phyloP scores from a whole-genome alignment of 2,329 filamentous ascomycete genomes.

The Metarhizium rileyi region DNA sequence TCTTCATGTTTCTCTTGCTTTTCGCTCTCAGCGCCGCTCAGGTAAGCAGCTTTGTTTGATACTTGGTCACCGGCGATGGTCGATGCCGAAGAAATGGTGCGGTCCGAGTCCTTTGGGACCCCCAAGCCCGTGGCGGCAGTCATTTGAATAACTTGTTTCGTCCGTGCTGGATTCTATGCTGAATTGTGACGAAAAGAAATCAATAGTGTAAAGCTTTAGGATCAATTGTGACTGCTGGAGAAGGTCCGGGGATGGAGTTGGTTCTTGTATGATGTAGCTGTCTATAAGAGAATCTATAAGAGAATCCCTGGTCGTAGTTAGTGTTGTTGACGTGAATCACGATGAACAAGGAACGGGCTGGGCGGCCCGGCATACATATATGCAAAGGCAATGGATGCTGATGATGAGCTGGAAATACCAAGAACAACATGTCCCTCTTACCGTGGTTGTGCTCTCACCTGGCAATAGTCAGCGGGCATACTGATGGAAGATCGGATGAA shows the following conservation, averaged over 20 bases:
- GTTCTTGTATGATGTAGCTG: no score
- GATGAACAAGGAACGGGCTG: not conserved
- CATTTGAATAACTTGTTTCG: not conserved
- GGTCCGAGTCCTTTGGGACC: conserved; percentile 14
- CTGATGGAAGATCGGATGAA: not conserved
- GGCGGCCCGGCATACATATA: not conserved
- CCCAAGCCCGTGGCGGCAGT: conserved; percentile 10
- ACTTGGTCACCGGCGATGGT: conserved; percentile 20
- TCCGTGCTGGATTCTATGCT: not conserved
- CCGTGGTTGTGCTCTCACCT: not conserved
- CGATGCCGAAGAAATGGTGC: conserved; percentile 19
- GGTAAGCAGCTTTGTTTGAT: conserved; percentile 17
- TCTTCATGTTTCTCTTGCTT: conserved; percentile 7
- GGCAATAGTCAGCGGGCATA: not conserved
- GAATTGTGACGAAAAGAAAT: not conserved
- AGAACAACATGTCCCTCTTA: not conserved
- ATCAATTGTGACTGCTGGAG: no score
- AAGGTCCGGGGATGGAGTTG: no score
- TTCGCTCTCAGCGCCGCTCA: conserved; percentile 9
- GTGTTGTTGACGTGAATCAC: not conserved
- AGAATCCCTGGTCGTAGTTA: not conserved
- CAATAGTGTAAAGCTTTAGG: no score
- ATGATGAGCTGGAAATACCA: not conserved
- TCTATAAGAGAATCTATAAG: no score
- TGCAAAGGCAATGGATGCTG: not conserved